Percentiles rank a stretch among this genome's conserved stretches.
phyloP scores from a whole-genome alignment of 352 stramenopile species.

The Phytophthora citrophthora region DNA sequence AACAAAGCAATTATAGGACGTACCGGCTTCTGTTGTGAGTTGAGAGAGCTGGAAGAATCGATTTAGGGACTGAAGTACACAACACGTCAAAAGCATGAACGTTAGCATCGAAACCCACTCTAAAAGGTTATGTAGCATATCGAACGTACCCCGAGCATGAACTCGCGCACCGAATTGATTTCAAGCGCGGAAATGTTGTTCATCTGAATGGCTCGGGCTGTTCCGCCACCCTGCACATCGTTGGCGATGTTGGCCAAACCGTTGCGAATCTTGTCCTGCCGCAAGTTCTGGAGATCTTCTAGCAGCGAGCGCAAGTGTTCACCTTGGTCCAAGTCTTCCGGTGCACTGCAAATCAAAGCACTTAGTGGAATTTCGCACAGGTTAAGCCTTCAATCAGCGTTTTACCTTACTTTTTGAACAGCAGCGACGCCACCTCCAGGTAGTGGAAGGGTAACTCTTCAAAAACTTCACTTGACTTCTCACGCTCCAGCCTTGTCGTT shows the following conservation, averaged over 20 bases:
- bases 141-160: constrained; percentile 81
- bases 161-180: constrained; percentile 89
- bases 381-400: too few species aligned
- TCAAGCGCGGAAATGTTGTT: constrained; percentile 89
- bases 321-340: constrained; percentile 85
- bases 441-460: constrained; percentile 90
- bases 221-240: constrained; percentile 77
- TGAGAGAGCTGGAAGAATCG: constrained; percentile 81
- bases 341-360: constrained; percentile 47
- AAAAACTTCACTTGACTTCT: constrained; percentile 79
- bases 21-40: constrained; percentile 54
- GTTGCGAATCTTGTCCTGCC: constrained; percentile 90
- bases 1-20: constrained; percentile 9
- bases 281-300: constrained; percentile 90
- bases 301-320: constrained; percentile 83
- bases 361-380: too few species aligned
- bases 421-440: constrained; percentile 80
- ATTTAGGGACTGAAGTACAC: constrained; percentile 59
- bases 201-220: constrained; percentile 85
- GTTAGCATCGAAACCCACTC: not conserved
- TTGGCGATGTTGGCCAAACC: constrained; percentile 84
- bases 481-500: constrained; percentile 59
- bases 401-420: constrained; percentile 79
- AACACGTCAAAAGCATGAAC: not conserved
- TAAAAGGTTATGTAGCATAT: not conserved